Evolutionary conservation across 2,329 filamentous ascomycete genomes (phyloP), one percentile per base, ranked within the genome.

Genomic region (Microthyrium microscopicum): DNA sequence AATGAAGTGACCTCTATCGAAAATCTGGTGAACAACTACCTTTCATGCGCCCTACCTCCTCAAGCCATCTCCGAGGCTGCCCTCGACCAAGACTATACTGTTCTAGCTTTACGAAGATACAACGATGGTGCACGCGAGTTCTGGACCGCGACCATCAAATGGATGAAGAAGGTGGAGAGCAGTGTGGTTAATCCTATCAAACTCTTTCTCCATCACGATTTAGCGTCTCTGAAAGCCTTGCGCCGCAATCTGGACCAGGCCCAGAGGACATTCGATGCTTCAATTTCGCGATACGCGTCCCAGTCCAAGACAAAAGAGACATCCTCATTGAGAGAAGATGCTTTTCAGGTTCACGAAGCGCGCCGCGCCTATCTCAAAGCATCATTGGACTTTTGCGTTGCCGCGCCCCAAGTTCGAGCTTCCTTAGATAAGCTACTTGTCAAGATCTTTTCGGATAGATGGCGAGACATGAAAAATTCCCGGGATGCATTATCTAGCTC

Each of bases 251-350:
- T 95, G 36, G 87, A 94, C 39, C 62, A 71, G 29, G 66, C 81
- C 0, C 89, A 98, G 55, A 82, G 83, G 55, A 68, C 70, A 3
- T 93, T 85, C 47, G 89, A 98, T 52, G 68, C 70, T 35, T 73
- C 80, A 3, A 68, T 94, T 37, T 71, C 80, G 16, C 73, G 85
- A 38, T 95, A 92, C 49, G 69, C 84, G 4, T 64, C 70, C 3
- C 84, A 94, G 55, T 79, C 76, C 42, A 95, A 94, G 61, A 77
- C 82, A 5, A 98, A 95, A 56, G 89, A 98, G 54, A 72, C 87
- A 0, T 94, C 84, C 0, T 72, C 84, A 1, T 62, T 98, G 36
- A 70, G 89, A 39, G 89, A 98, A 54, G 89, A 98, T 55, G 89
- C 89, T 1, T 98, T 98, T 48, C 77, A 89, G 50, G 72, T 95